Conservation (phyloP, 441 rosid genomes). For the Bocquillonia castaneifolia region DNA sequence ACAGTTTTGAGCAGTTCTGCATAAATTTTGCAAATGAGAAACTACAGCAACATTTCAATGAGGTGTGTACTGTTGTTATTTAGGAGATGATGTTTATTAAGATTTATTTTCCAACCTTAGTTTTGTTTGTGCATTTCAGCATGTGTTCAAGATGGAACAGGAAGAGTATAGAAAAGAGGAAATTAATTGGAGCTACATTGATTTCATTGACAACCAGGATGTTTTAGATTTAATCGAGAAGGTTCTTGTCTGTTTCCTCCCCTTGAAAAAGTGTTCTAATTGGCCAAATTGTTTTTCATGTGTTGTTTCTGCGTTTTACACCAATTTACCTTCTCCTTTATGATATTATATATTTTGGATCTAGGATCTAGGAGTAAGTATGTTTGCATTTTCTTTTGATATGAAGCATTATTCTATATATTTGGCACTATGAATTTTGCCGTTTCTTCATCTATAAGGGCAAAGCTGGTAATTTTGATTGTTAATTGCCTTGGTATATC, state of each 20-base stretch:
- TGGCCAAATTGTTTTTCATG: constrained; percentile 5
- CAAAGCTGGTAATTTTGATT: no score
- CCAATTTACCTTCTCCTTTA: constrained; percentile 13
- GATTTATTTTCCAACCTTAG: constrained; percentile 17
- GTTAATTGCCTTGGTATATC: no score
- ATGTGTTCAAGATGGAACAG: constrained; percentile 98
- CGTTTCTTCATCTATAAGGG: not conserved
- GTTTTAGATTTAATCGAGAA: constrained; percentile 91
- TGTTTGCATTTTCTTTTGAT: not conserved
- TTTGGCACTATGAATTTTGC: not conserved
- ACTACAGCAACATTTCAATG: constrained; percentile 96
- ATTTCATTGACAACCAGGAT: constrained; percentile 95
- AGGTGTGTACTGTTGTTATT: constrained; percentile 43
- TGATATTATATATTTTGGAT: not conserved
- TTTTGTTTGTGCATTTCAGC: constrained; percentile 48
- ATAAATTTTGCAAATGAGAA: constrained; percentile 97
- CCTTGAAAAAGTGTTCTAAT: constrained; percentile 7
- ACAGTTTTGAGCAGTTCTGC: constrained; percentile 97
- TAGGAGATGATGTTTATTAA: constrained; percentile 1
- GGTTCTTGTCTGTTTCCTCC: constrained; percentile 41
- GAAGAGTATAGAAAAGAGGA: constrained; percentile 93
- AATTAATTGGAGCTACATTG: constrained; percentile 96
- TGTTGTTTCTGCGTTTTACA: not conserved
- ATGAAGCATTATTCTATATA: not conserved
- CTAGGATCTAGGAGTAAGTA: not conserved